Base-by-base conservation (phyloP, 2,329 filamentous ascomycete genomes). In the Ilyonectria robusta region DNA sequence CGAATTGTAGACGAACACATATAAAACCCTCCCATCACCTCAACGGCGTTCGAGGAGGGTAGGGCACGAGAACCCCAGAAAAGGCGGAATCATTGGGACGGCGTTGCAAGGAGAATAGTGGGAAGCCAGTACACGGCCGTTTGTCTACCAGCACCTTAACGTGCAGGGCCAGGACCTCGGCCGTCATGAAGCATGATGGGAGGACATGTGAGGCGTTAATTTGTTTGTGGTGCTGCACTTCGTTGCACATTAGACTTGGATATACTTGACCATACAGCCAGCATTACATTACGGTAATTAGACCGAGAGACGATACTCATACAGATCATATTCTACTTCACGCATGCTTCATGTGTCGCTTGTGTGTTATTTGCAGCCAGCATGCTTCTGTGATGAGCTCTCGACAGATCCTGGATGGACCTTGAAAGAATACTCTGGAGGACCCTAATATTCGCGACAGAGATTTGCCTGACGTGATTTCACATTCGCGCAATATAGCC, bases 151-250 rank as follows among this genome's bases (percentile, higher is more conserved):
- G 54, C 58, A 70, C 59, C 55, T 69, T 61, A 54, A 65, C 62
- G 63, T 63, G 59, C 44, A 19, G 40, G 46, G 33, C 46, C 47
- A 69, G 46, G 57, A 29, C 64, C 46, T 69, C 67, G 62, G 66
- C 35, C 65, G 62, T 58, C 60, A 71, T 55, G 72, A 66, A 26
- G 55, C 62, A 67, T 61, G 63, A 58, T 58, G 35, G 56, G 59
- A 54, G 51, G 53, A 53, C 59, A 72, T 71, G 56, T 50, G 54
- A 9, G 71, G 73, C 70, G 73, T 75, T 74, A 48, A 55, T 26
- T 37, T 44, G 29, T 48, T 46, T 4, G 23, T 11, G 21, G 29
- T 26, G 47, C 31, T 26, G 58, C 46, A 58, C 23, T 19, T 56
- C 9, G n/a, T 62, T 35, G 46, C 47, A 21, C 58, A 29, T 63